Percentiles rank a stretch among this genome's conserved stretches.
Conservation (phyloP, 2,329 filamentous ascomycete species). For the Xylariaceae sp. region DNA sequence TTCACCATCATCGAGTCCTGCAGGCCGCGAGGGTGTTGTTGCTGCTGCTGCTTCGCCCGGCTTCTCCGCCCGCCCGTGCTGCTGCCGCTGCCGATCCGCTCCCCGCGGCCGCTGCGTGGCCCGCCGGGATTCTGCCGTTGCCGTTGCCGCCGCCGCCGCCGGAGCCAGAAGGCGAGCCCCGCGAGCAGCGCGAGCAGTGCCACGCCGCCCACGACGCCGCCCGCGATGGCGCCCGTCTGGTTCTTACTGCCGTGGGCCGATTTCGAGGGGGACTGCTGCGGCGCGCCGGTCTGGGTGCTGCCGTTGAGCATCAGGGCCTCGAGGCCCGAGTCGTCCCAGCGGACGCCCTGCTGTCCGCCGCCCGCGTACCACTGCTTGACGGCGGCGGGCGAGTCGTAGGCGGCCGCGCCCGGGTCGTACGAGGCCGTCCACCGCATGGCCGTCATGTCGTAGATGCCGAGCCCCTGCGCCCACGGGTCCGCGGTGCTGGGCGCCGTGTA, state of each 20-base stretch:
- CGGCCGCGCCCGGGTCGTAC: constrained; percentile 26
- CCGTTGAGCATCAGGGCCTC: constrained; percentile 18
- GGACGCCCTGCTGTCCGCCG: constrained; percentile 19
- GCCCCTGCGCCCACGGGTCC: constrained; percentile 28
- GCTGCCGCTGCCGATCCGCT: not conserved
- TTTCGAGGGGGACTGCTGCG: constrained; percentile 2
- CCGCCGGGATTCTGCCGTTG: too few species aligned
- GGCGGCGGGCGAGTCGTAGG: constrained; percentile 26
- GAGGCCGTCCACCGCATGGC: constrained; percentile 25
- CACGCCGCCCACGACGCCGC: constrained; percentile 18
- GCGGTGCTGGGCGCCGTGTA: constrained; percentile 15
- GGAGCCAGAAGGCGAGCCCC: constrained; percentile 7
- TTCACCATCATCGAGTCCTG: too few species aligned
- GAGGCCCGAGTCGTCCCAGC: constrained; percentile 19
- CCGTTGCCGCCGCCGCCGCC: constrained; percentile 9
- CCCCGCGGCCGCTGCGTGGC: not conserved
- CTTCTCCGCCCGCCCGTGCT: not conserved
- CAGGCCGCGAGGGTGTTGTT: too few species aligned
- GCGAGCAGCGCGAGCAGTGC: constrained; percentile 6
- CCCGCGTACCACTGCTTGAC: constrained; percentile 27
- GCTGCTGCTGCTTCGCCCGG: not conserved
- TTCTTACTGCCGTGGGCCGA: constrained; percentile 1
- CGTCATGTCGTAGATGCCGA: constrained; percentile 34
- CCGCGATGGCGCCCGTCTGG: constrained; percentile 15
- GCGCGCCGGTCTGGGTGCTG: constrained; percentile 5